phyloP scores from a whole-genome alignment of 2,329 filamentous ascomycete genomes.

The Eutypella sp. region DNA sequence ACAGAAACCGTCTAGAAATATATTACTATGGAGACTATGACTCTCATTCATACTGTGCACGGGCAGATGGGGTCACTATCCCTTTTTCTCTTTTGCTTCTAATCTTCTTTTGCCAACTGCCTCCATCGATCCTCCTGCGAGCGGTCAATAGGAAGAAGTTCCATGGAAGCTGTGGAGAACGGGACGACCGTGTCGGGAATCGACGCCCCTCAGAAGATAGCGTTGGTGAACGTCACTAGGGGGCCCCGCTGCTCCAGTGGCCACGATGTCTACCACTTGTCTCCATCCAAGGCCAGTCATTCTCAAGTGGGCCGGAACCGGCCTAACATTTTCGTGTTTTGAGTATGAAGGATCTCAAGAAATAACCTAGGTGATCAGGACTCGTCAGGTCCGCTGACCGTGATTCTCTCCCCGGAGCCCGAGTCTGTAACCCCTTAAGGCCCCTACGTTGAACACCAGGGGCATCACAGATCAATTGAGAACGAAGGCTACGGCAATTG shows the following conservation, averaged over 20 bases:
- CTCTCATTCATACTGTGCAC: background rate
- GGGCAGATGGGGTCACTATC: no score
- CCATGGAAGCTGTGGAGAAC: background rate
- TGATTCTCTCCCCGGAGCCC: background rate
- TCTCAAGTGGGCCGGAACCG: background rate
- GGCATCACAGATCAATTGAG: no score
- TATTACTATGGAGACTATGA: background rate
- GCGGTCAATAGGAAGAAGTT: background rate
- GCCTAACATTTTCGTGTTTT: constrained; percentile 6
- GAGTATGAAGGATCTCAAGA: background rate
- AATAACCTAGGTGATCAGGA: background rate
- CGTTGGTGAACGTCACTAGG: background rate
- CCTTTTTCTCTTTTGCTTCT: no score
- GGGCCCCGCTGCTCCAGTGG: constrained; percentile 3
- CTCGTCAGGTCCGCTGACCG: background rate
- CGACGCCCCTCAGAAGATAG: background rate
- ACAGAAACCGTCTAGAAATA: background rate
- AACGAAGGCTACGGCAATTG: background rate
- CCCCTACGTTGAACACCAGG: background rate
- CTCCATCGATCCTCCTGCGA: background rate
- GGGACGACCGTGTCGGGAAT: background rate
- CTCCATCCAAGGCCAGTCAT: constrained; percentile 20
- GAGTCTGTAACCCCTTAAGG: background rate
- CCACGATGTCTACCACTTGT: constrained; percentile 25
- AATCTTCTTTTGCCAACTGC: background rate